A percentile compares a stretch with the other conserved stretches of the same genome.
phyloP scores from a whole-genome alignment of 176 grass and related monocot genomes.

The Zea mays region Zm-B73-REFERENCE-NAM-5.0 NC_050101.1:168828501-168829000 shows the following conservation, averaged over 20 bases:
- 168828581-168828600: too few relatives aligned
- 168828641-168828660: too few relatives aligned
- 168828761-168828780: conserved; percentile 29
- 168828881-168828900: conserved; percentile 9
- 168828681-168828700: too few relatives aligned
- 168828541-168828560: too few relatives aligned
- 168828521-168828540: too few relatives aligned
- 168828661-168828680: not conserved
- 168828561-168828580: too few relatives aligned
- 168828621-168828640: too few relatives aligned
- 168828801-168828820: not conserved
- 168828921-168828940: conserved; percentile 12
- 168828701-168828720: not conserved
- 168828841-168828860: conserved; percentile 7
- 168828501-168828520: too few relatives aligned
- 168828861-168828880: not conserved
- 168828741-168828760: conserved; percentile 40
- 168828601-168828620: too few relatives aligned
- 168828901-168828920: conserved; percentile 28
- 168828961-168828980: not conserved
- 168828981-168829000: too few relatives aligned
- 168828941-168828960: conserved; percentile 18
- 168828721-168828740: not conserved
- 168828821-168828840: conserved; percentile 51
- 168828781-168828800: not conserved